These are phyloP conservation scores for Neonectria magnoliae DNA, from an alignment of 2,329 filamentous ascomycete genomes.

Conservation along the genomic window DNA sequence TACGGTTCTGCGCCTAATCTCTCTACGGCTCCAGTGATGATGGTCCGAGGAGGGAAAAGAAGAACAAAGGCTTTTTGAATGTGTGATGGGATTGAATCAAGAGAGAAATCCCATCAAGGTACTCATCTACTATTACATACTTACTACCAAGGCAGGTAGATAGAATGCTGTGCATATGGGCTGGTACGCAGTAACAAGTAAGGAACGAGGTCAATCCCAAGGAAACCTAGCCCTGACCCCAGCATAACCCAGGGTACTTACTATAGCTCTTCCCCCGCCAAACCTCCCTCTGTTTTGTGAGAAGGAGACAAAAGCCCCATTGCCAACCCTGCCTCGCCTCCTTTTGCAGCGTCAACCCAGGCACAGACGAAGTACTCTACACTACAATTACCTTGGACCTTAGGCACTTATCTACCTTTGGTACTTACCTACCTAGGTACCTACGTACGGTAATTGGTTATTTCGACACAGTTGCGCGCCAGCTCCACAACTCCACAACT, in stretches of 20 bases:
- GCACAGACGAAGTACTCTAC: not conserved
- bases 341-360: not conserved
- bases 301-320: not conserved
- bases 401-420: too few relatives aligned
- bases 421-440: too few relatives aligned
- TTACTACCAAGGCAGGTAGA: too few relatives aligned
- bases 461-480: not conserved
- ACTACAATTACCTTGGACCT: too few relatives aligned
- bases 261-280: not conserved
- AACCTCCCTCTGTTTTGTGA: not conserved
- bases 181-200: too few relatives aligned
- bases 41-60: not conserved
- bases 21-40: not conserved
- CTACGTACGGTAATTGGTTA: not conserved
- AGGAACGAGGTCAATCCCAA: not conserved
- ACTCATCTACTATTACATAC: too few relatives aligned
- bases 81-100: too few relatives aligned
- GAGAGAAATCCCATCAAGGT: too few relatives aligned
- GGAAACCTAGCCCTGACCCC: not conserved
- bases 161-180: too few relatives aligned
- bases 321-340: not conserved
- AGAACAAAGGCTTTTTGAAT: not conserved
- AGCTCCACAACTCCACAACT: slow-evolving; percentile 13
- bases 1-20: not conserved
- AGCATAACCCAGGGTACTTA: not conserved